These are phyloP conservation scores for Trifolium repens DNA, from an alignment of 306 rosid genomes.

Conservation along the genomic window DNA sequence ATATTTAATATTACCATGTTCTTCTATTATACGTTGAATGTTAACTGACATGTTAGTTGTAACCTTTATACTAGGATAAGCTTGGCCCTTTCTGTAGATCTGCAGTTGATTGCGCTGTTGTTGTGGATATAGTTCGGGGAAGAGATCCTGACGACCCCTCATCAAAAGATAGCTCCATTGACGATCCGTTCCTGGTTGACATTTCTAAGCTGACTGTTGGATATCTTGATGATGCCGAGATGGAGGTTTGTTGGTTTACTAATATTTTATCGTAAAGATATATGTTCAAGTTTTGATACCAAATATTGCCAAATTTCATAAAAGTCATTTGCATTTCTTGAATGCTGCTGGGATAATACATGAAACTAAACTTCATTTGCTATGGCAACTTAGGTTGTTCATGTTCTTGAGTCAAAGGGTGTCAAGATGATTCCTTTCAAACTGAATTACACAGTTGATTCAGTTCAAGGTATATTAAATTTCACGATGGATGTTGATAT, in stretches of 20 bases:
- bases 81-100: conserved; percentile 85
- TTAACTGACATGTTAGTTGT: conserved; percentile 34
- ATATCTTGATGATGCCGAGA: conserved; percentile 76
- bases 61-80: conserved; percentile 62
- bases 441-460: conserved; percentile 64
- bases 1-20: not conserved
- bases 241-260: conserved; percentile 60
- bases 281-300: conserved; percentile 33
- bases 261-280: conserved; percentile 23
- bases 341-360: conserved; percentile 8
- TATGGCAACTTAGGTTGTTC: conserved; percentile 56
- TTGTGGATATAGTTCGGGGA: conserved; percentile 72
- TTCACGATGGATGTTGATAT: conserved; percentile 86
- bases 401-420: conserved; percentile 67
- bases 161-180: conserved; percentile 59
- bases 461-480: conserved; percentile 77
- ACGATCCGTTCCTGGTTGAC: conserved; percentile 69
- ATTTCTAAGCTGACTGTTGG: conserved; percentile 67
- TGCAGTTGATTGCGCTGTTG: conserved; percentile 68
- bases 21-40: conserved; percentile 22
- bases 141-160: conserved; percentile 71
- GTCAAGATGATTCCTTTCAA: conserved; percentile 74
- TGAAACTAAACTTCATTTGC: conserved; percentile 24
- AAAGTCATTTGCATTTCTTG: conserved; percentile 15
- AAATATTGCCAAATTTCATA: conserved; percentile 28